phyloP scores from a whole-genome alignment of 805 yeast species.

The Barnettozyma sucrosica region DNA sequence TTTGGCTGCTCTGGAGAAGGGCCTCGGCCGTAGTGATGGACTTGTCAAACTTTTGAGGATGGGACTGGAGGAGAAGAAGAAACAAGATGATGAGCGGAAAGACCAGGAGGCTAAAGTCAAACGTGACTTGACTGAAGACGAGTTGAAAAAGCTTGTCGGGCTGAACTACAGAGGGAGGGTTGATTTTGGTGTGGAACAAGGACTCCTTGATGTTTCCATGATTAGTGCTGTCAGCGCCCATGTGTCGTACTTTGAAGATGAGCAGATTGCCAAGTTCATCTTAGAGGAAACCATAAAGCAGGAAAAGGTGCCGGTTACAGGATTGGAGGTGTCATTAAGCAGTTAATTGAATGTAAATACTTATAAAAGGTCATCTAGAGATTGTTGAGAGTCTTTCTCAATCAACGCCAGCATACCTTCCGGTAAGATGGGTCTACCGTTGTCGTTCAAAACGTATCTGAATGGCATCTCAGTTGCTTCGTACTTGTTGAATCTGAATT shows the following conservation, averaged over 20 bases:
- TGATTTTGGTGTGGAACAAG: slow-evolving; percentile 75
- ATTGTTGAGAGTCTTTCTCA: slow-evolving; percentile 78
- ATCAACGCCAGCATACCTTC: slow-evolving; percentile 86
- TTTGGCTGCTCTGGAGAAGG: background rate
- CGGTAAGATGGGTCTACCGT: slow-evolving; percentile 78
- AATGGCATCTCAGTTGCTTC: slow-evolving; percentile 98
- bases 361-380: slow-evolving; percentile 56
- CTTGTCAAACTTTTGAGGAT: slow-evolving; percentile 3
- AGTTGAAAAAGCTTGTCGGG: slow-evolving; percentile 33
- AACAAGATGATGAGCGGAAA: slow-evolving; percentile 11
- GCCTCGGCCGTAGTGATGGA: slow-evolving; percentile 6
- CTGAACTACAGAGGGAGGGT: slow-evolving; percentile 72
- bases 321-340: slow-evolving; percentile 24
- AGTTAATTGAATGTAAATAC: background rate
- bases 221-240: slow-evolving; percentile 85
- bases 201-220: slow-evolving; percentile 72
- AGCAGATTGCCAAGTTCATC: slow-evolving; percentile 76
- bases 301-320: slow-evolving; percentile 19
- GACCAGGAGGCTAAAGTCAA: slow-evolving; percentile 22
- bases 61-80: slow-evolving; percentile 3
- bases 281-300: slow-evolving; percentile 46
- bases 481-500: slow-evolving; percentile 76
- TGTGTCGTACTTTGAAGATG: slow-evolving; percentile 80
- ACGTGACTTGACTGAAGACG: slow-evolving; percentile 21
- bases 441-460: slow-evolving; percentile 66